phyloP scores from a whole-genome alignment of 345 rosid genomes.

The Microcos paniculata region DNA sequence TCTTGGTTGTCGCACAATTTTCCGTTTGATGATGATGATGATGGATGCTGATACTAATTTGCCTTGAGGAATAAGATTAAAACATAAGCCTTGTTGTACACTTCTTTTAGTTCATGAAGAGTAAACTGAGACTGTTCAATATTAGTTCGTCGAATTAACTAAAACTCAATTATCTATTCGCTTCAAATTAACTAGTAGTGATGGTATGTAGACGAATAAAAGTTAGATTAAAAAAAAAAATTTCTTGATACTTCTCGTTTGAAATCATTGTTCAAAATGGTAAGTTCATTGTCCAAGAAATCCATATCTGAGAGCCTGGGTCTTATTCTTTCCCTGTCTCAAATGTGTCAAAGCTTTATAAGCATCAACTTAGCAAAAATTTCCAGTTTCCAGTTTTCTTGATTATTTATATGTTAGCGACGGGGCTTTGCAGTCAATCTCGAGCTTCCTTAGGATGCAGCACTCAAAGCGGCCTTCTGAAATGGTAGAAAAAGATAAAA shows the following conservation, averaged over 20 bases:
- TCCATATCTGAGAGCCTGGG: neutral
- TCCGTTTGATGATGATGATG: neutral
- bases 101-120: neutral
- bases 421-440: neutral
- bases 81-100: neutral
- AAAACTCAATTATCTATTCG: too few species aligned
- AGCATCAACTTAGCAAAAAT: neutral
- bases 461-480: conserved; percentile 37
- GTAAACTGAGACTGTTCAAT: neutral
- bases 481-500: neutral
- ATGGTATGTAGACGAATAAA: too few species aligned
- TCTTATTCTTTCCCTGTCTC: neutral
- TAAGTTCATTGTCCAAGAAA: neutral
- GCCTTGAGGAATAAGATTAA: neutral
- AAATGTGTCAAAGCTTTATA: neutral
- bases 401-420: neutral
- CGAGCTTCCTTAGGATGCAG: conserved; percentile 18
- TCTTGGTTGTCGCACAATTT: neutral
- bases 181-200: too few species aligned
- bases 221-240: neutral
- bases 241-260: neutral
- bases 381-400: neutral
- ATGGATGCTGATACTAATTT: neutral
- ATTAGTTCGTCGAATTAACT: neutral
- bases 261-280: neutral